A percentile compares a stretch with the other conserved stretches of the same genome.
These are phyloP conservation scores for Ustilago loliicola DNA, from an alignment of 1,284 basidiomycete species.

Conservation along the genomic window DNA sequence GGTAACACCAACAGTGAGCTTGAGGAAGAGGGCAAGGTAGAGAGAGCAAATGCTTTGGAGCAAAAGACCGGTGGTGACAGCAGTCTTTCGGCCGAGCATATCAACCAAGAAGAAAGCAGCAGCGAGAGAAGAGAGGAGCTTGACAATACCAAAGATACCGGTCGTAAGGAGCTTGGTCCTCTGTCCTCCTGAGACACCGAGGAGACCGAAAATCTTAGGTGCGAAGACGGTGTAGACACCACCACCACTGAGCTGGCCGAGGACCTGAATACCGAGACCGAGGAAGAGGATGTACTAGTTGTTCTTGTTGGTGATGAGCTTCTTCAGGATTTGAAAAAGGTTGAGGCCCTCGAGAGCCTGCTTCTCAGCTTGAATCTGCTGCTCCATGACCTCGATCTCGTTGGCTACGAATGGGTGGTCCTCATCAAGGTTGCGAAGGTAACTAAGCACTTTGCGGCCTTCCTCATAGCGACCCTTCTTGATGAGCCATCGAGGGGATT, in stretches of 20 bases:
- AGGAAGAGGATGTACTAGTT: conserved; percentile 54
- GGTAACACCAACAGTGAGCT: conserved; percentile 38
- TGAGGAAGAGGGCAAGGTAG: conserved; percentile 56
- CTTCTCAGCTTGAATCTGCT: conserved; percentile 45
- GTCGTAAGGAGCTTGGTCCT: conserved; percentile 53
- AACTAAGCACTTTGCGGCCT: conserved; percentile 45
- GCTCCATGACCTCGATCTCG: conserved; percentile 51
- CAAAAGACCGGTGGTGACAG: conserved; percentile 47
- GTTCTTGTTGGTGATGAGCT: conserved; percentile 48
- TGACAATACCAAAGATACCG: conserved; percentile 57
- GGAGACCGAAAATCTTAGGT: conserved; percentile 51
- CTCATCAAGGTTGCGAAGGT: conserved; percentile 47
- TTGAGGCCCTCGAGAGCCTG: conserved; percentile 37
- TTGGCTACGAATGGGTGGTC: conserved; percentile 46
- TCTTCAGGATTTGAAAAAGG: conserved; percentile 45
- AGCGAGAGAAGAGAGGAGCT: conserved; percentile 56
- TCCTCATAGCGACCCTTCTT: conserved; percentile 50
- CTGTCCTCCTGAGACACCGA: conserved; percentile 48
- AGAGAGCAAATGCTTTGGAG: conserved; percentile 47
- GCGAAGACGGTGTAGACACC: conserved; percentile 57
- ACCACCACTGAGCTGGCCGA: conserved; percentile 57
- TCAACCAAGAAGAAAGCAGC: conserved; percentile 59
- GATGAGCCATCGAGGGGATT: conserved; percentile 60
- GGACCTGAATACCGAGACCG: conserved; percentile 55
- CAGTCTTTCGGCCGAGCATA: conserved; percentile 51